Evolutionary conservation across 73 alveolate genomes (phyloP).

Genomic region (Blepharisma japonicum): DNA sequence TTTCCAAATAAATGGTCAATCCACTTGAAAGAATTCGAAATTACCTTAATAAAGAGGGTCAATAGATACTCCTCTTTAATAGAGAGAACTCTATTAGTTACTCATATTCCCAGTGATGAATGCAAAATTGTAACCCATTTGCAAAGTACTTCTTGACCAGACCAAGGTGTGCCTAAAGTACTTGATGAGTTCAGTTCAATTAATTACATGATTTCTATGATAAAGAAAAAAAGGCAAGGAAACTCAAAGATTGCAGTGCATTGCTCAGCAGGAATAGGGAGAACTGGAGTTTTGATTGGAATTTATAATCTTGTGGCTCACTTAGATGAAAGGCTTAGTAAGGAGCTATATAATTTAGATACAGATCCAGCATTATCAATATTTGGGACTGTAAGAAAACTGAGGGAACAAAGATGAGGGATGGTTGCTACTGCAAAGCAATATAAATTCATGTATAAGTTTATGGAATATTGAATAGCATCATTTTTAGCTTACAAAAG

Average conservation of each 20-base stretch:
- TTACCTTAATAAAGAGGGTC: constrained; percentile 48
- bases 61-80: constrained; percentile 54
- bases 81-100: constrained; percentile 47
- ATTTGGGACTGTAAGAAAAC: constrained; percentile 73
- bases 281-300: constrained; percentile 84
- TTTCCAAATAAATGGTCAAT: constrained; percentile 62
- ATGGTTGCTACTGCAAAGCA: constrained; percentile 71
- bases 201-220: constrained; percentile 46
- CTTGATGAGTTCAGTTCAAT: constrained; percentile 51
- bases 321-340: not conserved
- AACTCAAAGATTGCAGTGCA: constrained; percentile 66
- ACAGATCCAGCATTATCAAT: constrained; percentile 52
- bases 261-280: constrained; percentile 92
- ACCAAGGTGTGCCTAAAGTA: constrained; percentile 74
- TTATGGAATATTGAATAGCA: constrained; percentile 45
- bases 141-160: constrained; percentile 83
- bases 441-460: constrained; percentile 70
- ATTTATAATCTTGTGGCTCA: constrained; percentile 33
- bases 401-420: constrained; percentile 81
- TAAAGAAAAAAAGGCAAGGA: constrained; percentile 29
- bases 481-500: not conserved
- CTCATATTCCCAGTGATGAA: constrained; percentile 34
- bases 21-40: constrained; percentile 35
- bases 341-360: constrained; percentile 18
- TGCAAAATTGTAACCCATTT: constrained; percentile 61